Evolutionary conservation across 805 yeast genomes (phyloP).

Genomic region (Saccharomycopsis sp.): DNA sequence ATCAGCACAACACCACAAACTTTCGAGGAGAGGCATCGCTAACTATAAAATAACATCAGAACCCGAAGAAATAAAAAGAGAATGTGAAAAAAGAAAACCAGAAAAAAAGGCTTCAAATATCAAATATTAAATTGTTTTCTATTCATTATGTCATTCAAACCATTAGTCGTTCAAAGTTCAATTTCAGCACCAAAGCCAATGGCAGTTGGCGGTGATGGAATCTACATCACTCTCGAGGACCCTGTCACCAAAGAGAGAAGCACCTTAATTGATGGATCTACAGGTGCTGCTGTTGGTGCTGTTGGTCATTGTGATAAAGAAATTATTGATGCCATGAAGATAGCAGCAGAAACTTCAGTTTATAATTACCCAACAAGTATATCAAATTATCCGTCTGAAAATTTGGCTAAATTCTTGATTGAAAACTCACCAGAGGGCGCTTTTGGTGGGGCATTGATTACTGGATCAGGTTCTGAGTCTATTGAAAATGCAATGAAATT

Average conservation of each 20-base stretch:
- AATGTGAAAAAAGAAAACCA: too few relatives aligned
- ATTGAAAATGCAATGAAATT: conserved; percentile 60
- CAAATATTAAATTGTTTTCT: too few relatives aligned
- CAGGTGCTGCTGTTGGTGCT: conserved; percentile 48
- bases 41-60: too few relatives aligned
- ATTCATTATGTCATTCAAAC: conserved; percentile 23
- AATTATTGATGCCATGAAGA: conserved; percentile 33
- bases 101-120: too few relatives aligned
- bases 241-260: conserved; percentile 30
- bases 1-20: too few relatives aligned
- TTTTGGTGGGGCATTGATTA: conserved; percentile 37
- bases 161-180: conserved; percentile 30
- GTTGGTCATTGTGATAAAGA: conserved; percentile 40
- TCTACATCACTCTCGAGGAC: conserved; percentile 31
- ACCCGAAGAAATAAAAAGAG: too few relatives aligned
- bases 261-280: conserved; percentile 36
- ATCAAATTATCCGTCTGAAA: conserved; percentile 35
- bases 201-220: conserved; percentile 34
- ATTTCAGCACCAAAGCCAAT: conserved; percentile 28
- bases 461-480: conserved; percentile 61
- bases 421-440: conserved; percentile 39
- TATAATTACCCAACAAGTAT: conserved; percentile 32
- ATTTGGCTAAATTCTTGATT: conserved; percentile 36
- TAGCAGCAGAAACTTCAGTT: conserved; percentile 32
- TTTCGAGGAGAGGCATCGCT: too few relatives aligned